Percentiles rank a stretch among this genome's conserved stretches.
These are phyloP conservation scores for Claviceps pazoutovae DNA, from an alignment of 2,329 filamentous ascomycete genomes.

Conservation along the genomic window DNA sequence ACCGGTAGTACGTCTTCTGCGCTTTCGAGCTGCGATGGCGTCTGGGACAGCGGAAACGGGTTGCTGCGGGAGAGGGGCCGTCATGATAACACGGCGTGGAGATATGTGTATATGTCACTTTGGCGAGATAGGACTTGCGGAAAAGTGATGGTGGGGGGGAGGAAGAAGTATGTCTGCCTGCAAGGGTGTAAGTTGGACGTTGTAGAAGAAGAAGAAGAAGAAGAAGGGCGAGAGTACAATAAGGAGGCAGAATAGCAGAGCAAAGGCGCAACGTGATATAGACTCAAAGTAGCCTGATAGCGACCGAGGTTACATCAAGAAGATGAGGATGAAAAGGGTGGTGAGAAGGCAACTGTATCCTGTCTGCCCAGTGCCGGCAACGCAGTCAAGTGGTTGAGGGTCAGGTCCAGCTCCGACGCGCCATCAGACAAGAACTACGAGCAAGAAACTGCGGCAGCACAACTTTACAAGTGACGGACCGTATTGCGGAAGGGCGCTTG, in stretches of 20 bases:
- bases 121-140: no score
- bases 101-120: no score
- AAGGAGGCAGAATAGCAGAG: not conserved
- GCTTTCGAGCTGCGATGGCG: constrained; percentile 44
- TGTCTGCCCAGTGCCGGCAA: not conserved
- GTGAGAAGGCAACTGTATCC: constrained; percentile 11
- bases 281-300: not conserved
- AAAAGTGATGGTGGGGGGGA: no score
- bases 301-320: constrained; percentile 4
- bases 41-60: constrained; percentile 33
- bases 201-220: not conserved
- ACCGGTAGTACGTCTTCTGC: constrained; percentile 75
- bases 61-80: constrained; percentile 32
- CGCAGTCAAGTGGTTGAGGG: not conserved
- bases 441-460: no score
- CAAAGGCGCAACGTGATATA: not conserved
- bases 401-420: not conserved
- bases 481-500: not conserved
- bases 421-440: constrained; percentile 4
- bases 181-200: not conserved
- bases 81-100: constrained; percentile 25
- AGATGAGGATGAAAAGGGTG: constrained; percentile 7
- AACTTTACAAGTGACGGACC: no score
- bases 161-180: not conserved
- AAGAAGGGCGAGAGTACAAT: not conserved